These are phyloP conservation scores for Flaveria linearis DNA, from an alignment of 129 eudicot genomes.

Conservation along the genomic window DNA sequence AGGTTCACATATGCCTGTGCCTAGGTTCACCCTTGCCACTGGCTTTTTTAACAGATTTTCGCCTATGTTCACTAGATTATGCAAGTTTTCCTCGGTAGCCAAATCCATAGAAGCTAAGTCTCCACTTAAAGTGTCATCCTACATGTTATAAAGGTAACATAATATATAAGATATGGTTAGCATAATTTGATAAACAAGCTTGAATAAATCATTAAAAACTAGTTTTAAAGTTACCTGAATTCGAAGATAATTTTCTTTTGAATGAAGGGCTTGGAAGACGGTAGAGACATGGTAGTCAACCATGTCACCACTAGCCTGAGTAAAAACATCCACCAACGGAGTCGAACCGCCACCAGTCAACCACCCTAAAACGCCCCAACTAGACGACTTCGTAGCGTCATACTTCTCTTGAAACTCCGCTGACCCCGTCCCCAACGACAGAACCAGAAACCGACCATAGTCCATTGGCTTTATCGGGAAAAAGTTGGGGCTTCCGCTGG, in stretches of 20 bases:
- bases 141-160: neutral
- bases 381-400: conserved; percentile 35
- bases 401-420: conserved; percentile 36
- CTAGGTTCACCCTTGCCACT: conserved; percentile 41
- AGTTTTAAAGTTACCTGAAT: conserved; percentile 37
- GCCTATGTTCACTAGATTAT: conserved; percentile 46
- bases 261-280: conserved; percentile 42
- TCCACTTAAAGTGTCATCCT: conserved; percentile 59
- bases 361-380: conserved; percentile 58
- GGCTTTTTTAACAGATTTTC: conserved; percentile 50
- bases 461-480: conserved; percentile 32
- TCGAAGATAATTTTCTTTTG: conserved; percentile 43
- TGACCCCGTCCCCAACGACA: conserved; percentile 55
- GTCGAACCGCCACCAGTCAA: conserved; percentile 37
- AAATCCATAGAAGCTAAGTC: conserved; percentile 42
- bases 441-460: conserved; percentile 38
- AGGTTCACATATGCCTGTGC: conserved; percentile 36
- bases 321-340: conserved; percentile 38
- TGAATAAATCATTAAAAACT: neutral
- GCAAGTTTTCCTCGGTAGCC: conserved; percentile 43
- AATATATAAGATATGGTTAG: too few species aligned
- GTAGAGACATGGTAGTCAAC: conserved; percentile 40
- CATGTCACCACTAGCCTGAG: conserved; percentile 46
- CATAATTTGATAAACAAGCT: neutral
- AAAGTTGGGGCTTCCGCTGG: conserved; percentile 26